Base-by-base conservation (phyloP, 164 flowering plant genomes). In the Magnolia officinalis region DNA sequence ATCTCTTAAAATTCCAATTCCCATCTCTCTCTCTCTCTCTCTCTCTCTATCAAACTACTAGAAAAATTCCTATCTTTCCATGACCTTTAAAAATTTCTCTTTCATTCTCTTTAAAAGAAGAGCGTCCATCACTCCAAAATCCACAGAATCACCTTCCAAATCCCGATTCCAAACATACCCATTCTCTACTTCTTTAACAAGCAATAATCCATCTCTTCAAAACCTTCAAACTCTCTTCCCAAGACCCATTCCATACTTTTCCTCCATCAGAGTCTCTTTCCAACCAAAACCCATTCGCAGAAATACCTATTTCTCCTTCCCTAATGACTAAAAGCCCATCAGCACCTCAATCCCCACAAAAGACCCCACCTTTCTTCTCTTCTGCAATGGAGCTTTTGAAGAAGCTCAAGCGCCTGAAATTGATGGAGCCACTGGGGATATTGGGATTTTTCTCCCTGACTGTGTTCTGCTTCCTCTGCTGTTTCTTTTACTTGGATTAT, bases 401-500 rank as follows among this genome's bases (percentile, higher is more conserved):
- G 85, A 90, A 80, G 74, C 52, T 92, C 37, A 92, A 89, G 82
- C 86, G 87, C 8, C 75, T 87, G 19, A 86, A 81, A 78, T 69
- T 84, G n/a, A 72, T 84, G 37, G 93, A 90, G 76, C 90, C 92
- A 0, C 16, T 88, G 2, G 88, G 92, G 19, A 74, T 88, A 63
- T 72, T 91, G 20, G 92, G 91, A 6, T 89, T 90, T 78, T 80
- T 86, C 64, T 20, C 87, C 1, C 67, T 89, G 16, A 75, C 88
- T 1, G 75, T 74, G 0, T 52, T 86, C 23, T 80, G 81, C 63
- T 82, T 93, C 23, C 72, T 90, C 45, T 80, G 76, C 70, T 85
- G 90, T 78, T 93, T 92, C 80, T 87, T 89, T 64, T 90, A 82
- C 87, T 84, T 93, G 83, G 95, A 93, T 82, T 88, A 85, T 76